Evolutionary conservation across 2,329 filamentous ascomycete genomes (phyloP).

Genomic region (Colletotrichum neosansevieriae): DNA sequence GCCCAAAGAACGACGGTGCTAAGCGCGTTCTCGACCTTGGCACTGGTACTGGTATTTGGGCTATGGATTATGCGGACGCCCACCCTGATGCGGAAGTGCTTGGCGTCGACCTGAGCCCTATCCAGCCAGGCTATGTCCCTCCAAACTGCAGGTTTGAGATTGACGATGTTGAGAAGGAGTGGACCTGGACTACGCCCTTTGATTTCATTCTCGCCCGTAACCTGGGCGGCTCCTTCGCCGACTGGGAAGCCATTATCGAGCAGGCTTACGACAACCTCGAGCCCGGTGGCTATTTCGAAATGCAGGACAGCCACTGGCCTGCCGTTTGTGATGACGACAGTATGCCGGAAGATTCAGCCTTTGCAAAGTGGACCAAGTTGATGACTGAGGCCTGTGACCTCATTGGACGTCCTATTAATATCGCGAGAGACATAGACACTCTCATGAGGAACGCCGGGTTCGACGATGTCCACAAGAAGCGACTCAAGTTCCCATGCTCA

Average conservation of each 20-base stretch:
- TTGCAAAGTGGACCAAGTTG: no score
- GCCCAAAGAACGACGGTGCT: constrained; percentile 43
- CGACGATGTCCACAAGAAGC: no score
- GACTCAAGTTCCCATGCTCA: no score
- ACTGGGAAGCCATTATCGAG: constrained; percentile 41
- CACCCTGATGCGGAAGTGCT: constrained; percentile 35
- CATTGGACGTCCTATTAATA: no score
- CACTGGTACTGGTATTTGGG: constrained; percentile 31
- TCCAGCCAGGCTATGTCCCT: constrained; percentile 49
- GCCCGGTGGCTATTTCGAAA: constrained; percentile 50
- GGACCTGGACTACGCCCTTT: constrained; percentile 42
- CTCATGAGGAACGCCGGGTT: no score
- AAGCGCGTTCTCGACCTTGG: constrained; percentile 41
- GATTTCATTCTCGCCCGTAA: constrained; percentile 51
- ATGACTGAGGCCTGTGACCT: no score
- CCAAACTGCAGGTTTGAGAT: constrained; percentile 48
- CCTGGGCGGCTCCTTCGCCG: constrained; percentile 46
- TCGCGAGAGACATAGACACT: no score
- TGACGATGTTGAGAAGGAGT: constrained; percentile 48
- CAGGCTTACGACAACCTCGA: constrained; percentile 45
- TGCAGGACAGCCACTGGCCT: constrained; percentile 46
- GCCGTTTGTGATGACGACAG: constrained; percentile 49
- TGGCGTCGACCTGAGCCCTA: constrained; percentile 50
- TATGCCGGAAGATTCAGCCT: constrained; percentile 45
- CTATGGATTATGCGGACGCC: constrained; percentile 24